Evolutionary conservation across 371 early-diverging fungal genomes (phyloP).

Genomic region (Saksenaea oblongispora): DNA sequence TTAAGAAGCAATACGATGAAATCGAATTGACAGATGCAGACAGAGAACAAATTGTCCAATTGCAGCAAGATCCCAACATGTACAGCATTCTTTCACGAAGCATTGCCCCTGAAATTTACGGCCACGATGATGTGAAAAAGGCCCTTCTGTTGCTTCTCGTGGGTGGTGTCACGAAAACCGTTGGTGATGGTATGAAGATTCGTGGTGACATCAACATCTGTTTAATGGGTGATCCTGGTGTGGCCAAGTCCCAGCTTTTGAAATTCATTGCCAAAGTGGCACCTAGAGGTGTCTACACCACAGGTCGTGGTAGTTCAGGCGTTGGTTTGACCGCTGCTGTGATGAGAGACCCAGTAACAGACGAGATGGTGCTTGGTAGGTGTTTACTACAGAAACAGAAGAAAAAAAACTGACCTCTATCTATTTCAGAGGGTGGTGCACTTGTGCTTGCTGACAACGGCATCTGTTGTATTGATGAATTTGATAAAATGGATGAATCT

Average conservation of each 20-base stretch:
- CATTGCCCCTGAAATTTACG: slow-evolving; percentile 98
- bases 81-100: slow-evolving; percentile 88
- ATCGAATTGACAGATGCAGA: slow-evolving; percentile 72
- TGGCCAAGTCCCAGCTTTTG: slow-evolving; percentile 93
- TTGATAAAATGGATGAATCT: slow-evolving; percentile 91
- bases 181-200: slow-evolving; percentile 91
- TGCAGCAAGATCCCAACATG: slow-evolving; percentile 71
- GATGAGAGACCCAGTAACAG: slow-evolving; percentile 82
- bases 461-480: slow-evolving; percentile 95
- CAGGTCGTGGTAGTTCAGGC: slow-evolving; percentile 91
- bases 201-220: slow-evolving; percentile 96
- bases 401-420: not conserved
- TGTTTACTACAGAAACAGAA: not conserved
- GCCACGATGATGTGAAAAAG: slow-evolving; percentile 96
- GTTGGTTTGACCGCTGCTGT: slow-evolving; percentile 96
- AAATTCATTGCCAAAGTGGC: slow-evolving; percentile 87
- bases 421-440: not conserved
- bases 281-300: slow-evolving; percentile 92
- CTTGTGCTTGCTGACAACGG: slow-evolving; percentile 91
- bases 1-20: slow-evolving; percentile 88
- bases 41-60: slow-evolving; percentile 58
- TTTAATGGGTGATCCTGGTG: slow-evolving; percentile 99
- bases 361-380: slow-evolving; percentile 82
- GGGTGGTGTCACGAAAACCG: slow-evolving; percentile 86
- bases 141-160: slow-evolving; percentile 87